Evolutionary conservation across 2,329 filamentous ascomycete species (phyloP), one percentile per base, ranked within the genome.

Genomic region (Incumbomyces delicatus): DNA sequence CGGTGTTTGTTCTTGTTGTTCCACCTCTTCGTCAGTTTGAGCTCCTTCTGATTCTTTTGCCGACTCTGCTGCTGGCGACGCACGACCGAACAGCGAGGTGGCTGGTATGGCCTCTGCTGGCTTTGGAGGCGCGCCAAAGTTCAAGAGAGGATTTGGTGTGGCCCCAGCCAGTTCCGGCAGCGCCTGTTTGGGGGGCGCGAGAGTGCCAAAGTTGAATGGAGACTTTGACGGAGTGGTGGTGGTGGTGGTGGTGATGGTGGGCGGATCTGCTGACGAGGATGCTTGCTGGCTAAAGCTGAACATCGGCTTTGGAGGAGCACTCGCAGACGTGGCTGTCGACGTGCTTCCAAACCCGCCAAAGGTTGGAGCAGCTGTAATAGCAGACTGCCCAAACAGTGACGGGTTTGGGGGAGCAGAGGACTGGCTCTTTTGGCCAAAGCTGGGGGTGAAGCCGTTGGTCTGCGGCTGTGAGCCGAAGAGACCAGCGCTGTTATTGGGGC

Each of bases 381-480:
- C 16, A 20, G 33, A 30, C 17, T 42, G 29, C 30, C 38, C 17
- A 20, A 42, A 45, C 16, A 39, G 34, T 38, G 36, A 10, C 13
- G 34, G 34, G 6, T n/a, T 27, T 8, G 22, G 18, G 11, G 46
- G 6, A 5, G 8, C 17, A n/a, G 41, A 31, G 27, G 22, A 27
- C 22, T 27, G 22, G 22, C 8, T 27, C 5, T 4, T 27, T 38
- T 46, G 43, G 16, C 43, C 43, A 27, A 46, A 46, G 8, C 18
- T 37, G 12, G 49, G 32, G 11, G 46, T 18, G 22, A 56, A 52
- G 6, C 50, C 52, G 34, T 46, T 43, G 34, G 50, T 44, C 33
- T 47, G 45, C 11, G 50, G 17, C 36, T 53, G 49, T 34, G 51
- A 46, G 20, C 48, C 50, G 32, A 55, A 55, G 2, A 47, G 44